Conservation (phyloP, 331 rosid genomes). For the Telfairia occidentalis region DNA sequence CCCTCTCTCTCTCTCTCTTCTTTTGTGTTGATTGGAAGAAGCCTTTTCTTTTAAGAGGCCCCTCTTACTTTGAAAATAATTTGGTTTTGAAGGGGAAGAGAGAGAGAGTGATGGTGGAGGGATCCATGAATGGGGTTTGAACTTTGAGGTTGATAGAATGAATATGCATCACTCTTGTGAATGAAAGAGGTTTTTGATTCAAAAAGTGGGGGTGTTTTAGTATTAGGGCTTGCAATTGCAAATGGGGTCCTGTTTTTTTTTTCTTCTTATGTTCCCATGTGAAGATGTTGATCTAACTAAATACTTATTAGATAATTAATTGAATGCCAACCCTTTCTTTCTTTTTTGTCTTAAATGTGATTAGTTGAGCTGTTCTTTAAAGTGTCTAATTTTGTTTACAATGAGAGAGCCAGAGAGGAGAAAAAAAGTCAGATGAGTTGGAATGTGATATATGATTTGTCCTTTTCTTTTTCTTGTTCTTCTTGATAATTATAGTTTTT, state of each 20-base stretch:
- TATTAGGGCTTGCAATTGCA: background rate
- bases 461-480: background rate
- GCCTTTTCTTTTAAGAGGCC: background rate
- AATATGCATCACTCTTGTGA: slow-evolving; percentile 21
- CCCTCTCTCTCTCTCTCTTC: slow-evolving; percentile 7
- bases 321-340: background rate
- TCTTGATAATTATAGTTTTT: background rate
- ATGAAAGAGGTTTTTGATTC: slow-evolving; percentile 23
- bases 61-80: slow-evolving; percentile 21
- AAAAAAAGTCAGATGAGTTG: background rate
- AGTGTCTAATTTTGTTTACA: slow-evolving; percentile 1
- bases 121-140: slow-evolving; percentile 61
- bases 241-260: slow-evolving; percentile 24
- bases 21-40: background rate
- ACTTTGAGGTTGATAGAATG: slow-evolving; percentile 23
- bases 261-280: slow-evolving; percentile 26
- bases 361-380: background rate
- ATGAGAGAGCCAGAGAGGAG: too few species aligned
- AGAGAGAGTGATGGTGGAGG: slow-evolving; percentile 44
- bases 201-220: slow-evolving; percentile 23
- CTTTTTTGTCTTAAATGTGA: slow-evolving; percentile 14
- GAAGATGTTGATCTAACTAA: slow-evolving; percentile 26
- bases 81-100: slow-evolving; percentile 13
- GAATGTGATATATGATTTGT: background rate
- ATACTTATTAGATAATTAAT: background rate